phyloP scores from a whole-genome alignment of 1,284 basidiomycete genomes.

The Xerocomus minutiporus region DNA sequence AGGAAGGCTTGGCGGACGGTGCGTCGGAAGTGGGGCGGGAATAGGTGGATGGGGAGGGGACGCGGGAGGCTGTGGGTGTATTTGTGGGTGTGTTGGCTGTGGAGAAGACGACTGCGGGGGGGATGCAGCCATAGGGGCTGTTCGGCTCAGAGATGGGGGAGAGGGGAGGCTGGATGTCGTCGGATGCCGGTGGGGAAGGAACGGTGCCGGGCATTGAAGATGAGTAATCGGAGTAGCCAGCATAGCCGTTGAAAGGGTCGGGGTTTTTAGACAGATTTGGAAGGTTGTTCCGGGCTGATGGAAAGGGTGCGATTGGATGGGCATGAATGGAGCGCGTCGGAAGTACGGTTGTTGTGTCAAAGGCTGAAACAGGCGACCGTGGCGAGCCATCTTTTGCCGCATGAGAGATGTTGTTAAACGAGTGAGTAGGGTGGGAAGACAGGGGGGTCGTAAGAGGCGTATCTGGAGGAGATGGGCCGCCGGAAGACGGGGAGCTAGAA shows the following conservation, averaged over 20 bases:
- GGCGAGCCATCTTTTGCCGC: conserved; percentile 25
- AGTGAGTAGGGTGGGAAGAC: conserved; percentile 40
- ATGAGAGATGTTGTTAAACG: conserved; percentile 44
- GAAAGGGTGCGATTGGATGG: conserved; percentile 25
- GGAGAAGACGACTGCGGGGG: conserved; percentile 60
- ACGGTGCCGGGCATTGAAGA: conserved; percentile 56
- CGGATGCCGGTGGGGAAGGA: conserved; percentile 34
- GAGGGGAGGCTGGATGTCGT: conserved; percentile 27
- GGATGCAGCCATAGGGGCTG: conserved; percentile 47
- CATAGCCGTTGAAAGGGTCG: conserved; percentile 52
- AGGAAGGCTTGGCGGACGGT: neutral
- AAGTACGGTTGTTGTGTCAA: conserved; percentile 45
- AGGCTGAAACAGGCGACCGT: conserved; percentile 41
- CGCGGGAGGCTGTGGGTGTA: conserved; percentile 41
- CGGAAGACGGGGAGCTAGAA: conserved; percentile 45
- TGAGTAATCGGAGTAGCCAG: conserved; percentile 62
- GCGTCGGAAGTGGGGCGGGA: conserved; percentile 15
- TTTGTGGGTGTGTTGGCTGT: conserved; percentile 38
- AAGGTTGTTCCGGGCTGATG: conserved; percentile 24
- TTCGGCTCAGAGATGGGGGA: conserved; percentile 31
- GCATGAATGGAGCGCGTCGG: conserved; percentile 37
- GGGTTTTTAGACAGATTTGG: conserved; percentile 34
- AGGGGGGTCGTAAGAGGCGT: conserved; percentile 49
- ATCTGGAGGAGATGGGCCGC: conserved; percentile 44
- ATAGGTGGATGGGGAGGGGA: conserved; percentile 34